Percentiles rank a stretch among this genome's conserved stretches.
phyloP scores from a whole-genome alignment of 2,329 filamentous ascomycete species.

The Chrysosporium queenslandicum region DNA sequence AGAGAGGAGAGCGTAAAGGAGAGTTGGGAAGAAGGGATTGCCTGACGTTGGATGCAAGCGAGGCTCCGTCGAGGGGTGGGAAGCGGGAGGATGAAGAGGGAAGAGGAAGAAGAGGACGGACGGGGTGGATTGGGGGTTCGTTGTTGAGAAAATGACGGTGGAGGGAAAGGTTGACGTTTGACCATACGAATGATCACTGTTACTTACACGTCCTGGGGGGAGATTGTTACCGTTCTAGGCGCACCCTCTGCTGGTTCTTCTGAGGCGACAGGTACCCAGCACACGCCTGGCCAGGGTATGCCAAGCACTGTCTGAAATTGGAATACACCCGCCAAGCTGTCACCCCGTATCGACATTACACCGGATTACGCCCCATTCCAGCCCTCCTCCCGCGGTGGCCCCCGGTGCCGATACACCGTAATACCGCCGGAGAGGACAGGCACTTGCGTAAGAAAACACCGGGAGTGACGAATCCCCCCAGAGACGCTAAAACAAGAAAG shows the following conservation, averaged over 20 bases:
- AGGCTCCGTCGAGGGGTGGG: conserved; percentile 22
- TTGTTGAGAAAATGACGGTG: background rate
- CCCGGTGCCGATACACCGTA: background rate
- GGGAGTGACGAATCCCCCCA: conserved; percentile 16
- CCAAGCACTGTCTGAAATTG: conserved; percentile 6
- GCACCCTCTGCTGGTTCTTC: background rate
- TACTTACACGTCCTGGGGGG: background rate
- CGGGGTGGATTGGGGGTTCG: no score
- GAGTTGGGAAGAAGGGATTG: background rate
- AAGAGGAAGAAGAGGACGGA: conserved; percentile 16
- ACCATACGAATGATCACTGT: conserved; percentile 7
- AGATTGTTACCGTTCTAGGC: conserved; percentile 2
- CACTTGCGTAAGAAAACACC: conserved; percentile 9
- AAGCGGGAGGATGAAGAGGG: background rate
- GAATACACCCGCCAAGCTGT: conserved; percentile 5
- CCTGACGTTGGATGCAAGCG: background rate
- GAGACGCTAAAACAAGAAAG: conserved; percentile 3
- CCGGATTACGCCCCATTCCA: background rate
- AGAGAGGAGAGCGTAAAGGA: conserved; percentile 23
- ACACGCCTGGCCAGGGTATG: background rate
- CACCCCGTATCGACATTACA: background rate
- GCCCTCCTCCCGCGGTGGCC: background rate
- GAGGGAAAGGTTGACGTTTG: conserved; percentile 13
- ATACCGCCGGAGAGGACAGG: background rate
- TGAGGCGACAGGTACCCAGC: background rate